Conservation (phyloP, 345 rosid genomes). For the Dimocarpus longan region DNA sequence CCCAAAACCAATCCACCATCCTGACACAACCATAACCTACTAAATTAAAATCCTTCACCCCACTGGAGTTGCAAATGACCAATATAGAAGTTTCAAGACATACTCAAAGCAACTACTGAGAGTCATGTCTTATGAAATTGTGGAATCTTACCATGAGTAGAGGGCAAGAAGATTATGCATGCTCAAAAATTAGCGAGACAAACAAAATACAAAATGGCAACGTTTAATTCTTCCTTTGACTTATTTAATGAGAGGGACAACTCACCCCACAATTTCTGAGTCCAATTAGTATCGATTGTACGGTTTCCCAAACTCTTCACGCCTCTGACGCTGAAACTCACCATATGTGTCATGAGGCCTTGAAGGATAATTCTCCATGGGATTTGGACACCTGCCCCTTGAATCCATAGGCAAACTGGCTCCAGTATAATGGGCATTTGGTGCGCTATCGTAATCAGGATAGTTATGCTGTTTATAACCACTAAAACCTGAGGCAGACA, state of each 20-base stretch:
- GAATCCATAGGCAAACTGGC: slow-evolving; percentile 56
- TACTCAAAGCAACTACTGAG: background rate
- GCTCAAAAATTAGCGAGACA: background rate
- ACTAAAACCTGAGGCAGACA: slow-evolving; percentile 57
- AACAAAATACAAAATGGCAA: slow-evolving; percentile 1
- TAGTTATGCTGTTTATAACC: slow-evolving; percentile 76
- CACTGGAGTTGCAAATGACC: slow-evolving; percentile 4
- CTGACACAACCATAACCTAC: slow-evolving; percentile 15
- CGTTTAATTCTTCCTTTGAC: slow-evolving; percentile 20
- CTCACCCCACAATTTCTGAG: slow-evolving; percentile 59
- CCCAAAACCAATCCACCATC: slow-evolving; percentile 19
- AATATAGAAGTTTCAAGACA: slow-evolving; percentile 1
- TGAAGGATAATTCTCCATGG: slow-evolving; percentile 64
- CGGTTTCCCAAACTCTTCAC: slow-evolving; percentile 76
- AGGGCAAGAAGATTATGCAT: background rate
- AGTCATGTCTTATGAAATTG: background rate
- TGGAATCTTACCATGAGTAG: slow-evolving; percentile 12
- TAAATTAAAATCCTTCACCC: slow-evolving; percentile 12
- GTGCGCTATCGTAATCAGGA: slow-evolving; percentile 62
- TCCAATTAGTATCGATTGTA: slow-evolving; percentile 69
- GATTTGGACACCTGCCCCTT: slow-evolving; percentile 63
- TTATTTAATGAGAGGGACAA: slow-evolving; percentile 35
- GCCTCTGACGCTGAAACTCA: slow-evolving; percentile 83
- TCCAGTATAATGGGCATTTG: slow-evolving; percentile 62
- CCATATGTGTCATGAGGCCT: slow-evolving; percentile 71